A percentile compares a stretch with the other conserved stretches of the same genome.
Evolutionary conservation across 2,329 filamentous ascomycete genomes (phyloP).

Genomic region (Aspergillus texensis): DNA sequence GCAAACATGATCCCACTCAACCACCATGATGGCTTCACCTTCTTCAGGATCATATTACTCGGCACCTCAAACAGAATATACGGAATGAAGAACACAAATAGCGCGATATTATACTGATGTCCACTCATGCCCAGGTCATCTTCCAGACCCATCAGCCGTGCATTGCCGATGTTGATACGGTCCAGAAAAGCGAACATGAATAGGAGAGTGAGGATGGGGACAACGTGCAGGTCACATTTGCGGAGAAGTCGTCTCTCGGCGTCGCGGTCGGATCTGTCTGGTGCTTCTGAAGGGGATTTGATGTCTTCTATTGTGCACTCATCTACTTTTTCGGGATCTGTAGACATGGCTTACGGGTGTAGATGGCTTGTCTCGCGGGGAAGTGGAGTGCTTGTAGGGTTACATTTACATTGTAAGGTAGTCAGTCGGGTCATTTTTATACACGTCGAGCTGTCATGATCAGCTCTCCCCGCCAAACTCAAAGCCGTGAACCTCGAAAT

Average conservation of each 20-base stretch:
- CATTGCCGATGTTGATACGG: slow-evolving; percentile 54
- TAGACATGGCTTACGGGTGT: neutral
- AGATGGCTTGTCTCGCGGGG: neutral
- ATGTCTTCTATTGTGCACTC: slow-evolving; percentile 23
- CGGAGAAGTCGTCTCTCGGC: slow-evolving; percentile 49
- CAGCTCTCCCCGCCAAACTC: neutral
- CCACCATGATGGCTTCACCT: slow-evolving; percentile 44
- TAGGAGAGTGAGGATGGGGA: slow-evolving; percentile 52
- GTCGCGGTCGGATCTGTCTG: slow-evolving; percentile 23
- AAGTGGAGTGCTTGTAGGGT: neutral
- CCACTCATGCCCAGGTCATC: slow-evolving; percentile 46
- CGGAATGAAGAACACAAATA: slow-evolving; percentile 51
- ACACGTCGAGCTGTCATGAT: neutral
- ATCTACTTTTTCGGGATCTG: neutral
- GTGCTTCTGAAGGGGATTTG: slow-evolving; percentile 9
- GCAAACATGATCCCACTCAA: slow-evolving; percentile 47
- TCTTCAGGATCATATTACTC: slow-evolving; percentile 51
- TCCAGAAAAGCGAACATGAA: slow-evolving; percentile 51
- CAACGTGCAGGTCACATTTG: slow-evolving; percentile 52
- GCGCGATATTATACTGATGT: slow-evolving; percentile 46
- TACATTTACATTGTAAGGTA: neutral
- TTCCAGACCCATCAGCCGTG: slow-evolving; percentile 49
- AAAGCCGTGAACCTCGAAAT: neutral
- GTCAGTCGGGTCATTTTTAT: neutral
- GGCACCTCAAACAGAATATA: slow-evolving; percentile 52